Conservation (phyloP, 805 yeast species). For the Spencermartinsiella europaea region DNA sequence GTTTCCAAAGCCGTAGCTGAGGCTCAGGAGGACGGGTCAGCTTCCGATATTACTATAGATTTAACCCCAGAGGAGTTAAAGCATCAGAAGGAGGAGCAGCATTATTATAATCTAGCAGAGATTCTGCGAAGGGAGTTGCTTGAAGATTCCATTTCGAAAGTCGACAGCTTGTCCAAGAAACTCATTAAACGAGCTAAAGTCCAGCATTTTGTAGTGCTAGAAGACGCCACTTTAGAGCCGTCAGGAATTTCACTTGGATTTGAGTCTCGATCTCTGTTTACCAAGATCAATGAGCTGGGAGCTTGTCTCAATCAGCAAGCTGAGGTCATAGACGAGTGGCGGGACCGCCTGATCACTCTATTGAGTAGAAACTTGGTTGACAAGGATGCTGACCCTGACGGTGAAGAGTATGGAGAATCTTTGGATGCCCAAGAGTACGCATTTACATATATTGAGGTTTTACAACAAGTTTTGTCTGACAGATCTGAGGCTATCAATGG, state of each 20-base stretch:
- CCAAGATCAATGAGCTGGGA: constrained; percentile 16
- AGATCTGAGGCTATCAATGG: constrained; percentile 40
- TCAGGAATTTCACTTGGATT: constrained; percentile 17
- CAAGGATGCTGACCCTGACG: constrained; percentile 47
- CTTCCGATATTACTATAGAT: constrained; percentile 5
- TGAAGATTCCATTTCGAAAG: constrained; percentile 34
- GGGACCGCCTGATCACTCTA: constrained; percentile 38
- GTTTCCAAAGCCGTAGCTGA: not conserved
- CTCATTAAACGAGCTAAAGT: constrained; percentile 12
- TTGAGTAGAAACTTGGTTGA: constrained; percentile 51
- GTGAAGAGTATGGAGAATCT: constrained; percentile 74
- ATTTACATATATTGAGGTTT: constrained; percentile 29
- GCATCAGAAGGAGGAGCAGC: constrained; percentile 43
- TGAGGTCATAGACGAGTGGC: constrained; percentile 46
- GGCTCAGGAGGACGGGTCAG: not conserved
- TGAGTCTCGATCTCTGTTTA: constrained; percentile 16
- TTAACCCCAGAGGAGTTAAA: constrained; percentile 19
- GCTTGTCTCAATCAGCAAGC: constrained; percentile 47
- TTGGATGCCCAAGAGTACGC: constrained; percentile 71
- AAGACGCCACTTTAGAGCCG: constrained; percentile 19
- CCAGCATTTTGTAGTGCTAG: constrained; percentile 21
- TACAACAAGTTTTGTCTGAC: constrained; percentile 35
- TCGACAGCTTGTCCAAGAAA: constrained; percentile 12
- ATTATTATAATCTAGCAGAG: constrained; percentile 59
- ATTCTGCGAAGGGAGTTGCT: constrained; percentile 48